Percentiles rank a stretch among this genome's conserved stretches.
Evolutionary conservation across 2,329 filamentous ascomycete species (phyloP).

Genomic region (Teratosphaeria gauchensis): DNA sequence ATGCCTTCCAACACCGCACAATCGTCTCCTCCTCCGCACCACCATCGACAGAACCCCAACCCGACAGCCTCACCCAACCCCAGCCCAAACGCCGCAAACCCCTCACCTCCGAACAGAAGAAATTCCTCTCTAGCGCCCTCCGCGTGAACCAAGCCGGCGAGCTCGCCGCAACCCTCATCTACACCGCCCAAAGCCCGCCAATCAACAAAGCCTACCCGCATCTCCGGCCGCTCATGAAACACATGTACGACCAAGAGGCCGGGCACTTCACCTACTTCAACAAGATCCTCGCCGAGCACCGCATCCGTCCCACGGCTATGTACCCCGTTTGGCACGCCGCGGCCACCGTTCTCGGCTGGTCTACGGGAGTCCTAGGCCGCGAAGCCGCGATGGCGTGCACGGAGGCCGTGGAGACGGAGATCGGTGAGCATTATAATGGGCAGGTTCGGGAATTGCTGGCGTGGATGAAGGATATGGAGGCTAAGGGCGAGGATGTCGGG

Average conservation of each 20-base stretch:
- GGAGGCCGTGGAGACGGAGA: slow-evolving; percentile 96
- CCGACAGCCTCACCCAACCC: slow-evolving; percentile 10
- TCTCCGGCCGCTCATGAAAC: slow-evolving; percentile 80
- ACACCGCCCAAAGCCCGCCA: slow-evolving; percentile 77
- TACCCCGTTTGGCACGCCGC: slow-evolving; percentile 81
- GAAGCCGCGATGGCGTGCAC: slow-evolving; percentile 98
- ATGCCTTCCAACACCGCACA: slow-evolving; percentile 6
- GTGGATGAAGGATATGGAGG: slow-evolving; percentile 69
- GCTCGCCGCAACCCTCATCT: slow-evolving; percentile 92
- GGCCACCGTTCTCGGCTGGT: slow-evolving; percentile 76
- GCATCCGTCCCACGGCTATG: slow-evolving; percentile 83
- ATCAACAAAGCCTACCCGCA: slow-evolving; percentile 73
- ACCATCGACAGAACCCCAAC: slow-evolving; percentile 9
- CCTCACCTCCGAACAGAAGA: slow-evolving; percentile 46
- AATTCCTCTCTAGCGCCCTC: slow-evolving; percentile 69
- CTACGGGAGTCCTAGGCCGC: slow-evolving; percentile 75
- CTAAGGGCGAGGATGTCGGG: slow-evolving; percentile 68
- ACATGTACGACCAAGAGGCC: slow-evolving; percentile 97
- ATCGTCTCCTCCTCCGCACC: slow-evolving; percentile 11
- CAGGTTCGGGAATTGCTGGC: slow-evolving; percentile 75
- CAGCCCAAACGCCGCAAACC: slow-evolving; percentile 12
- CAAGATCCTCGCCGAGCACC: slow-evolving; percentile 68
- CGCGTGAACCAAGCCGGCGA: slow-evolving; percentile 97
- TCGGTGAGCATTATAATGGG: slow-evolving; percentile 88
- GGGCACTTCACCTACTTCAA: slow-evolving; percentile 84